Percentiles rank a stretch among this genome's conserved stretches.
Evolutionary conservation across 2,329 filamentous ascomycete genomes (phyloP).

Genomic region (Fusarium tupiense): DNA sequence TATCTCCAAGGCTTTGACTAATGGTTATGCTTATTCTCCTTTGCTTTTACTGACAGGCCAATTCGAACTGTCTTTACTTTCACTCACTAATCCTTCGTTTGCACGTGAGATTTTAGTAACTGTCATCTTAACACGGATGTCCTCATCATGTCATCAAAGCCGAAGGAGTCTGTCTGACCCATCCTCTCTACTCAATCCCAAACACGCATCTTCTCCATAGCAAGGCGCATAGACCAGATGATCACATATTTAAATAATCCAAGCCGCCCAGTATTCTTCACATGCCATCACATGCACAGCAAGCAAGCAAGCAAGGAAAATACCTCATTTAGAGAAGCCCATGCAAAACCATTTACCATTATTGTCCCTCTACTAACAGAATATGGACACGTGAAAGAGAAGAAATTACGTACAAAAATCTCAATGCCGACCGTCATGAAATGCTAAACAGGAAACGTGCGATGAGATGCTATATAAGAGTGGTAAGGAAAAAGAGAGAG

Average conservation of each 20-base stretch:
- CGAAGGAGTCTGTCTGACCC: background rate
- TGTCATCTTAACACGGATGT: constrained; percentile 1
- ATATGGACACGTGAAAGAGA: constrained; percentile 37
- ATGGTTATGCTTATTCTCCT: background rate
- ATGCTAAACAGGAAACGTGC: constrained; percentile 25
- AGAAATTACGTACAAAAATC: constrained; percentile 38
- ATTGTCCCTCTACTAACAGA: constrained; percentile 25
- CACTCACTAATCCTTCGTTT: background rate
- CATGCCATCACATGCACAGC: background rate
- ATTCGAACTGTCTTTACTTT: background rate
- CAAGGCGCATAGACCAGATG: background rate
- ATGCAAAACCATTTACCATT: constrained; percentile 24
- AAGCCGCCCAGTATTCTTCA: background rate
- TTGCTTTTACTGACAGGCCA: background rate
- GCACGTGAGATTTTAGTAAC: constrained; percentile 16
- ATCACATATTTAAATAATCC: background rate
- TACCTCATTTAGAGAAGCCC: background rate
- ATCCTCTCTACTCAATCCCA: background rate
- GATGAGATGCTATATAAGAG: constrained; percentile 28
- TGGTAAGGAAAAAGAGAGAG: constrained; percentile 12
- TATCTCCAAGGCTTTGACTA: background rate
- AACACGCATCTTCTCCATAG: constrained; percentile 1
- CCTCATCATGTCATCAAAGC: background rate
- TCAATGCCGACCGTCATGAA: constrained; percentile 29
- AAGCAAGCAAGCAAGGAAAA: background rate